Evolutionary conservation across 306 rosid genomes (phyloP).

Genomic region (Delonix regia): DNA sequence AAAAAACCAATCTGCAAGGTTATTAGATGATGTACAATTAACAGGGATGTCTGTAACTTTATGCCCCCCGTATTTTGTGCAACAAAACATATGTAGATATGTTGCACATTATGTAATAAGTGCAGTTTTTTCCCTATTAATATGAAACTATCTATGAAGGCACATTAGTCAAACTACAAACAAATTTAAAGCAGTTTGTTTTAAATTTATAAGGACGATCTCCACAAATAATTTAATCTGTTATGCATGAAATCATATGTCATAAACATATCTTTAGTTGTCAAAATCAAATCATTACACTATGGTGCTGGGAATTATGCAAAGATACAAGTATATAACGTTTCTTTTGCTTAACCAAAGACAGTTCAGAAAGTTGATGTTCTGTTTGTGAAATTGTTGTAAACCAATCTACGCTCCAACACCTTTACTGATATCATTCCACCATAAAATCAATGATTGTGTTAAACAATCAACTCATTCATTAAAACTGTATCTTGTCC

Average conservation of each 20-base stretch:
- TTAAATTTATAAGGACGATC: not conserved
- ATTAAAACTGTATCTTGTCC: slow-evolving; percentile 18
- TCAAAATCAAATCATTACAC: slow-evolving; percentile 21
- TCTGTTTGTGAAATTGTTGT: slow-evolving; percentile 26
- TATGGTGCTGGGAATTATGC: not conserved
- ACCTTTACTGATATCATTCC: not conserved
- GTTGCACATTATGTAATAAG: slow-evolving; percentile 5
- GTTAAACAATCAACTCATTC: slow-evolving; percentile 1
- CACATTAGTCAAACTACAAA: slow-evolving; percentile 1
- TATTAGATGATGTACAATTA: slow-evolving; percentile 18
- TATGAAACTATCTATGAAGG: not conserved
- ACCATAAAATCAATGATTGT: slow-evolving; percentile 4
- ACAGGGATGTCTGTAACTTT: slow-evolving; percentile 11
- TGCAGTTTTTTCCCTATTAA: not conserved
- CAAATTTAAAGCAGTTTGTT: slow-evolving; percentile 2
- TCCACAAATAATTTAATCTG: no score
- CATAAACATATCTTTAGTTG: slow-evolving; percentile 14
- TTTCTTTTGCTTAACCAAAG: slow-evolving; percentile 17
- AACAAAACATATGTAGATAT: slow-evolving; percentile 15
- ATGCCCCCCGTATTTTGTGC: not conserved
- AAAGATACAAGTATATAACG: not conserved
- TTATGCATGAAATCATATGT: no score
- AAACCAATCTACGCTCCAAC: not conserved
- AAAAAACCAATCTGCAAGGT: slow-evolving; percentile 26
- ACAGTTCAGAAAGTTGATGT: slow-evolving; percentile 26